Evolutionary conservation across 2,329 filamentous ascomycete species (phyloP), one percentile per base, ranked within the genome.

Genomic region (Colletotrichum liriopes): DNA sequence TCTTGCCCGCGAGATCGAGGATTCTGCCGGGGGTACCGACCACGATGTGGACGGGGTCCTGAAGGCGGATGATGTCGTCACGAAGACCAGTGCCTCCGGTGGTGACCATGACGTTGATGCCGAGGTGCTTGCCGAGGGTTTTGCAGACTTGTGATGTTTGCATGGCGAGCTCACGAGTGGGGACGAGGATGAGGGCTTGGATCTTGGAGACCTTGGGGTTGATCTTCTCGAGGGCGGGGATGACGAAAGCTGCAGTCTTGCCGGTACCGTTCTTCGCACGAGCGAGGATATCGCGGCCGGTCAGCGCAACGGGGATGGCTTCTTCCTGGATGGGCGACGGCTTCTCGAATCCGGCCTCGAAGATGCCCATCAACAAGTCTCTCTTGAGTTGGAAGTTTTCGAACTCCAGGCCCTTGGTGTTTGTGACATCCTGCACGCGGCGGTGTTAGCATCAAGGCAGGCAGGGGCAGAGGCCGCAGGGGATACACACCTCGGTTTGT

Each of bases 131-230:
- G 75, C 97, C 97, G 58, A 99, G 90, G 16, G 93, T 98, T 88
- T 98, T 99, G 91, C 96, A 99, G 76, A 99, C 96, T 84, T 99
- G 96, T 61, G 97, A 99, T 73, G 96, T 99, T 84, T 99, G 96
- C 84, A 99, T 92, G 67, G 97, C 97, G 77, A 99, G 88, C 86
- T 99, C 96, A 90, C 96, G 90, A 74, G 96, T 99, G 45, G 96
- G 97, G 55, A 99, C 96, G 69, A 99, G 91, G 78, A 99, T 97
- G 74, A 99, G 90, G 77, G 94, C 95, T 87, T 99, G 96, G 73
- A 96, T 97, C 86, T 98, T 98, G 81, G 93, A 93, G 82, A 94
- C 93, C 84, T 98, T 98, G 63, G 96, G 94, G 86, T 99, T 98
- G 85, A 98, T 96, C 81, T 94, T 93, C 85, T 99, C 94, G 67